phyloP scores from a whole-genome alignment of 345 rosid genomes.

The Arabis alpina region DNA sequence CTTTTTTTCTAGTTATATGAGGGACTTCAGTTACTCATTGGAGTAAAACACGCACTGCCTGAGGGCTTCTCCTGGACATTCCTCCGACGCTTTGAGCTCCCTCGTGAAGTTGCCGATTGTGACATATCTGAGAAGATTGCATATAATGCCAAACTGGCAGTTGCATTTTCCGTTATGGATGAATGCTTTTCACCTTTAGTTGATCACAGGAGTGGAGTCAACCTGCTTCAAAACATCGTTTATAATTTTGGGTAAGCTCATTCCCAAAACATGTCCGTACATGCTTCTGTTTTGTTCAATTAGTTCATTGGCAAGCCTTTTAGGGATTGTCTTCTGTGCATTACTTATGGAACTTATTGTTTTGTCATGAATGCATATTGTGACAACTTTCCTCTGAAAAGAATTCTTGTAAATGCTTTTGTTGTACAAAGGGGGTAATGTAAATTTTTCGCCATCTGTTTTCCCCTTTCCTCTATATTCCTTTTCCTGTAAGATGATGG shows the following conservation, averaged over 20 bases:
- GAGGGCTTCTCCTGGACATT: slow-evolving; percentile 90
- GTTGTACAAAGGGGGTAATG: neutral
- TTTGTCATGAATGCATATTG: neutral
- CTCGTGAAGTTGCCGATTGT: slow-evolving; percentile 52
- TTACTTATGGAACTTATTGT: neutral
- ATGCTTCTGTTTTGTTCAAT: slow-evolving; percentile 18
- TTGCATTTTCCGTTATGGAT: slow-evolving; percentile 86
- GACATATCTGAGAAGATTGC: slow-evolving; percentile 62
- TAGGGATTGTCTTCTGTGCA: neutral
- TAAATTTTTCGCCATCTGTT: neutral
- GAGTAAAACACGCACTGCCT: slow-evolving; percentile 79
- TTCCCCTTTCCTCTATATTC: neutral
- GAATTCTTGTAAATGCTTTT: neutral
- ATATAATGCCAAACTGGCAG: slow-evolving; percentile 85
- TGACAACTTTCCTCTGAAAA: neutral
- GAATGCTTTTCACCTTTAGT: slow-evolving; percentile 89
- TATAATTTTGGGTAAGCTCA: slow-evolving; percentile 79
- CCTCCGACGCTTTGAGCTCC: slow-evolving; percentile 64
- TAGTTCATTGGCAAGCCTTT: slow-evolving; percentile 22
- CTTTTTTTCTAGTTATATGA: slow-evolving; percentile 53
- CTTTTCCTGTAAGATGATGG: slow-evolving; percentile 6
- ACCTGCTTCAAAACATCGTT: slow-evolving; percentile 83
- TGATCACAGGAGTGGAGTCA: slow-evolving; percentile 88
- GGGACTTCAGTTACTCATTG: slow-evolving; percentile 65
- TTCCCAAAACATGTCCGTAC: slow-evolving; percentile 1